Conservation (phyloP, 2,329 filamentous ascomycete genomes). For the Fusarium chlamydosporum region DNA sequence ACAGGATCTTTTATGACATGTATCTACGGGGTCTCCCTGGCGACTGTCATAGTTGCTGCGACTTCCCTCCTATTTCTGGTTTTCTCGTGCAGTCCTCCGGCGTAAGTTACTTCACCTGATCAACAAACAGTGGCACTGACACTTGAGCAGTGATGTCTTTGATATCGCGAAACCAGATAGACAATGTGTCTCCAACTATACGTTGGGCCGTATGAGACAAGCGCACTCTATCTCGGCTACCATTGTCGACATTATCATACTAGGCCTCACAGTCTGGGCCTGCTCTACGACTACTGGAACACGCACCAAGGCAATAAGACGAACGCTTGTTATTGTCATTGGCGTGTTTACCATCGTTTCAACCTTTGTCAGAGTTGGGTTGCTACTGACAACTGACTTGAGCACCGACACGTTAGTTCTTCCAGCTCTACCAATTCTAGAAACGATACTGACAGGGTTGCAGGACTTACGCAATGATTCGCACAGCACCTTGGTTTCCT, state of each 20-base stretch:
- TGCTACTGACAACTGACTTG: constrained; percentile 54
- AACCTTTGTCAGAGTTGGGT: constrained; percentile 57
- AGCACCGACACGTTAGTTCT: constrained; percentile 53
- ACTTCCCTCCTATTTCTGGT: constrained; percentile 44
- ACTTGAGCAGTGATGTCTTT: constrained; percentile 40
- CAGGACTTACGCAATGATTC: constrained; percentile 57
- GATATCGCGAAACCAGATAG: constrained; percentile 27
- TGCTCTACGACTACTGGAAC: constrained; percentile 56
- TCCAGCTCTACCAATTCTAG: too few species aligned
- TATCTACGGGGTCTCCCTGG: constrained; percentile 29
- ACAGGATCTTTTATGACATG: constrained; percentile 37
- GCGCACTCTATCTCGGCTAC: constrained; percentile 53
- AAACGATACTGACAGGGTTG: constrained; percentile 5
- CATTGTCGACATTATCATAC: constrained; percentile 54
- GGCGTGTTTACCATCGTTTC: constrained; percentile 57
- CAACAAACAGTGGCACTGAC: background rate
- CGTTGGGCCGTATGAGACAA: constrained; percentile 53
- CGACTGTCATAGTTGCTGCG: constrained; percentile 31
- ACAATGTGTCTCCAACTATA: constrained; percentile 38
- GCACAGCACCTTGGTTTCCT: constrained; percentile 57
- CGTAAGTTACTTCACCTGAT: constrained; percentile 16
- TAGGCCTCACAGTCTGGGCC: constrained; percentile 57
- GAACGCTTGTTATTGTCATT: constrained; percentile 57
- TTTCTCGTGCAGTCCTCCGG: constrained; percentile 40
- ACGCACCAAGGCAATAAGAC: constrained; percentile 52